phyloP scores from a whole-genome alignment of 2,329 filamentous ascomycete genomes.

The Fusarium tjaetaba region DNA sequence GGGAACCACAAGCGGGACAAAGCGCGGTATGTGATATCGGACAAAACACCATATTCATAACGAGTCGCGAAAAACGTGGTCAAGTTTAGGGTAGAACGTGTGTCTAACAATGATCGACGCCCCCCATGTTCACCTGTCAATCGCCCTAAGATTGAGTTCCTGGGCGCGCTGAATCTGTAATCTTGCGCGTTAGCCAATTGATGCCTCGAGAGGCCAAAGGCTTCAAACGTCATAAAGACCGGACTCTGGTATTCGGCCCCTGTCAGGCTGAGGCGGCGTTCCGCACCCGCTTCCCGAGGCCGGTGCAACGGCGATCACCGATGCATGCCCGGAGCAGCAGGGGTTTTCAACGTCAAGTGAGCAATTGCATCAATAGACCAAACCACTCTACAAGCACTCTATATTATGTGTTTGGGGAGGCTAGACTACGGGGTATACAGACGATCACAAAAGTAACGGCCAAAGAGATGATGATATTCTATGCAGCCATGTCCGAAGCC shows the following conservation, averaged over 20 bases:
- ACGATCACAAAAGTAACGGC: not conserved
- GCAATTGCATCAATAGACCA: not conserved
- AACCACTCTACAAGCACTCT: not conserved
- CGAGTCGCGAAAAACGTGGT: not conserved
- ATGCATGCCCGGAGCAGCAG: conserved; percentile 23
- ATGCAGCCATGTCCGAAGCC: conserved; percentile 29
- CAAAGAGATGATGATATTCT: not conserved
- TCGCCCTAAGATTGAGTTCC: conserved; percentile 20
- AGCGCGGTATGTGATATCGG: conserved; percentile 15
- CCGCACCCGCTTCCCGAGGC: conserved; percentile 20
- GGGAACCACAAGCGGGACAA: not conserved
- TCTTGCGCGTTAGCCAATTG: conserved; percentile 1
- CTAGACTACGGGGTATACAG: not conserved
- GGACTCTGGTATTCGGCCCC: conserved; percentile 11
- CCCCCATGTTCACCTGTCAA: conserved; percentile 9
- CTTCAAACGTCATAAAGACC: conserved; percentile 16
- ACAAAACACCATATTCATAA: conserved; percentile 11
- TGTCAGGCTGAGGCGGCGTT: conserved; percentile 39
- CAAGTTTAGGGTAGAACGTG: not conserved
- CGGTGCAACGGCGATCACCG: conserved; percentile 41
- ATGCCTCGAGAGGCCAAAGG: not conserved
- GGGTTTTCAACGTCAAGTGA: conserved; percentile 7
- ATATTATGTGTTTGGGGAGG: not conserved
- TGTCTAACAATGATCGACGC: not conserved
- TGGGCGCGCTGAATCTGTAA: not conserved